phyloP scores from a whole-genome alignment of 805 yeast species.

The Candida sakaeoensis region DNA sequence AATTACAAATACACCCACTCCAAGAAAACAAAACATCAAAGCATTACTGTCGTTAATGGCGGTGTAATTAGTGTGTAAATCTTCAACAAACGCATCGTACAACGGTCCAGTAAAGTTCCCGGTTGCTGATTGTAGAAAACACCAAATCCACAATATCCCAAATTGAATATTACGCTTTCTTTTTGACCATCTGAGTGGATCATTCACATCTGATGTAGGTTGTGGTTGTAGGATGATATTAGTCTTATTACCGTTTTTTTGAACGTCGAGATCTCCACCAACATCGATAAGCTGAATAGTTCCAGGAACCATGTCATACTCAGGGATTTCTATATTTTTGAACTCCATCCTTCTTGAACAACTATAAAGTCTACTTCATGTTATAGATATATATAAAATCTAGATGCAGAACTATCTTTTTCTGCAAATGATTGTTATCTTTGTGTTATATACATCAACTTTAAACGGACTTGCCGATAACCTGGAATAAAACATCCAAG shows the following conservation, averaged over 20 bases:
- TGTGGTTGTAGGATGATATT: slow-evolving; percentile 32
- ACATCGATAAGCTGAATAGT: slow-evolving; percentile 31
- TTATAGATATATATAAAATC: too few species aligned
- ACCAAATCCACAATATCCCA: slow-evolving; percentile 24
- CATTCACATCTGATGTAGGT: slow-evolving; percentile 30
- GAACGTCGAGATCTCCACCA: slow-evolving; percentile 18
- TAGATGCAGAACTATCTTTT: too few species aligned
- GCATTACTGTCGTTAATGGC: slow-evolving; percentile 25
- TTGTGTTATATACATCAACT: too few species aligned
- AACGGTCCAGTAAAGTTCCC: slow-evolving; percentile 27
- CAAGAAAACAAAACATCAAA: slow-evolving; percentile 27
- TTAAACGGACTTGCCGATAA: too few species aligned
- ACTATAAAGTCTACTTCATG: too few species aligned
- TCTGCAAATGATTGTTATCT: too few species aligned
- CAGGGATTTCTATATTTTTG: too few species aligned
- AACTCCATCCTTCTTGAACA: too few species aligned
- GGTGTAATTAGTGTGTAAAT: slow-evolving; percentile 19
- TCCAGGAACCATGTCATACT: slow-evolving; percentile 24
- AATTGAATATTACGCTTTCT: slow-evolving; percentile 28
- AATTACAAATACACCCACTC: slow-evolving; percentile 30
- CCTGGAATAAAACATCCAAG: too few species aligned
- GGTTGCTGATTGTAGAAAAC: slow-evolving; percentile 21
- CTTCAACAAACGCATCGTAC: slow-evolving; percentile 24
- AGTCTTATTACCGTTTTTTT: slow-evolving; percentile 12
- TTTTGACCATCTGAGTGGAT: slow-evolving; percentile 34